phyloP scores from a whole-genome alignment of 2,329 filamentous ascomycete genomes.

The Thermoascus crustaceus region DNA sequence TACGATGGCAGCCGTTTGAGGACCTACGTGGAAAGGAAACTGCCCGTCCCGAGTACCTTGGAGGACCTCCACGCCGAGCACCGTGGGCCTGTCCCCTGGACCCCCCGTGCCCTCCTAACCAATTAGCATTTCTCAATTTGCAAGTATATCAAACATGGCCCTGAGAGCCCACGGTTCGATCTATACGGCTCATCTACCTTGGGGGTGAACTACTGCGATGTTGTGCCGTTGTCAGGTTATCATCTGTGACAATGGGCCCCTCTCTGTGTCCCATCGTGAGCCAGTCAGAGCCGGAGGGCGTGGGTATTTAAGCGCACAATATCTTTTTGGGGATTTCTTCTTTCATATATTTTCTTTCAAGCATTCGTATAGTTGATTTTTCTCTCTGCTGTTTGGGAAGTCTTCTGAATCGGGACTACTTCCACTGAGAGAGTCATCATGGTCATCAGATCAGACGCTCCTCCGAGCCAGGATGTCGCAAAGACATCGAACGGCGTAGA shows the following conservation, averaged over 20 bases:
- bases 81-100: neutral
- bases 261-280: neutral
- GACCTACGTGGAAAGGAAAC: neutral
- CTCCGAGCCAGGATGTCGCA: neutral
- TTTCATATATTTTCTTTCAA: neutral
- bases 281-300: no score
- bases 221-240: no score
- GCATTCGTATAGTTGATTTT: neutral
- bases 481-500: neutral
- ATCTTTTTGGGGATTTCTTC: neutral
- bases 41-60: neutral
- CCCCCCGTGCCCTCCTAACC: neutral
- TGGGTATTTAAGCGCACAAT: slow-evolving; percentile 2
- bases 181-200: neutral
- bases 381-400: neutral
- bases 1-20: no score
- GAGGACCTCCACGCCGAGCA: neutral
- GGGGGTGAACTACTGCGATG: neutral
- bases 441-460: slow-evolving; percentile 1
- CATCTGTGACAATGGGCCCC: no score
- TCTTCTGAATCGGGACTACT: neutral
- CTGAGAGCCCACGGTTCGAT: neutral
- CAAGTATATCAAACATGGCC: slow-evolving; percentile 1
- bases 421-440: neutral
- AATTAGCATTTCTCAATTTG: neutral